Percentiles rank a stretch among this genome's conserved stretches.
Evolutionary conservation across 1,284 basidiomycete genomes (phyloP).

Genomic region (Apiotrichum montevideense): DNA sequence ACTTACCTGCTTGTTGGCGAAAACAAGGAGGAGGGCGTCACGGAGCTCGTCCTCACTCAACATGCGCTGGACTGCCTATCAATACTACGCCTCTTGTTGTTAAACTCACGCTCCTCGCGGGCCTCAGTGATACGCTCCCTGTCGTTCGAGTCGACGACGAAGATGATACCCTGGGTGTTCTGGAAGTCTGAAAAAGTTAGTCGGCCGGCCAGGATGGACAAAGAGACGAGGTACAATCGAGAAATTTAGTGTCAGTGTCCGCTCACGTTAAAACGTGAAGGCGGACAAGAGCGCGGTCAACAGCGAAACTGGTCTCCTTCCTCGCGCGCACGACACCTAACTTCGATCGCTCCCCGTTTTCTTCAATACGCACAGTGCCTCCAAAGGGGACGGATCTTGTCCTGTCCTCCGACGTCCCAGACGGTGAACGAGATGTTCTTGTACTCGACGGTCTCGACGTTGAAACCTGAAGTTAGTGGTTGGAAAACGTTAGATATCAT

Average conservation of each 20-base stretch:
- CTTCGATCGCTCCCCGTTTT: not conserved
- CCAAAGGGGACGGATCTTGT: conserved; percentile 98
- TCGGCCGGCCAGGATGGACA: not conserved
- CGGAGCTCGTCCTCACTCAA: conserved; percentile 99
- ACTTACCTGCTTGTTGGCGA: conserved; percentile 87
- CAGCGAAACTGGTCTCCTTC: too few species aligned
- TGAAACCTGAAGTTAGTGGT: conserved; percentile 57
- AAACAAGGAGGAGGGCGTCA: conserved; percentile 95
- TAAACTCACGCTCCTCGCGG: conserved; percentile 70
- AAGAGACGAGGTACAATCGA: not conserved
- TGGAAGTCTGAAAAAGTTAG: conserved; percentile 78
- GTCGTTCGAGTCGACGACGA: conserved; percentile 99
- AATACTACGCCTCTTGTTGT: not conserved
- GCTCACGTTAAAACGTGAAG: too few species aligned
- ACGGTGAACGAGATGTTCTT: conserved; percentile 99
- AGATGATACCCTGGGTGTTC: conserved; percentile 99
- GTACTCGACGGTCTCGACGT: conserved; percentile 99
- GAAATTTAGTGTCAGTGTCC: not conserved
- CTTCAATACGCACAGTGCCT: conserved; percentile 54
- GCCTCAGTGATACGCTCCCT: conserved; percentile 99
- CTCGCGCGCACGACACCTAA: too few species aligned
- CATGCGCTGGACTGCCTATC: conserved; percentile 76
- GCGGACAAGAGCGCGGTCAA: too few species aligned
- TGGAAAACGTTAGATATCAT: not conserved
- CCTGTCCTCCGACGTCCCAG: conserved; percentile 99